Evolutionary conservation across 2,329 filamentous ascomycete genomes (phyloP).

Genomic region (Hypoxylon sp.): DNA sequence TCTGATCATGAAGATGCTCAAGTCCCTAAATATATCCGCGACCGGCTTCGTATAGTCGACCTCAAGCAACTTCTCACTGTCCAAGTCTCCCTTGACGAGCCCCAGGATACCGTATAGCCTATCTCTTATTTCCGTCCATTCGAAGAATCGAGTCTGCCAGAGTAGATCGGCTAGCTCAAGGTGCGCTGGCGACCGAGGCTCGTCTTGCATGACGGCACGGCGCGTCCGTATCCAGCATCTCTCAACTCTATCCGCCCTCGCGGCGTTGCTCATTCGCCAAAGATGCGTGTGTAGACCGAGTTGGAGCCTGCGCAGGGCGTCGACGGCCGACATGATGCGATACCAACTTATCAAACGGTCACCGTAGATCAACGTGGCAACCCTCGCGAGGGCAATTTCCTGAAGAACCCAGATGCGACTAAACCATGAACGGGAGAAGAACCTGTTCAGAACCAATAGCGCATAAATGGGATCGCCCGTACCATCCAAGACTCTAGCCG

Average conservation of each 20-base stretch:
- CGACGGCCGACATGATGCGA: slow-evolving; percentile 8
- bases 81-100: background rate
- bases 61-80: slow-evolving; percentile 19
- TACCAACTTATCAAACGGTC: slow-evolving; percentile 17
- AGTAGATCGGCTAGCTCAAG: slow-evolving; percentile 20
- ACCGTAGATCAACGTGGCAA: slow-evolving; percentile 18
- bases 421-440: slow-evolving; percentile 30
- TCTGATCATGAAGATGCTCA: slow-evolving; percentile 18
- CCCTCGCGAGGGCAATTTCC: slow-evolving; percentile 21
- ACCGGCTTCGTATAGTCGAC: slow-evolving; percentile 28
- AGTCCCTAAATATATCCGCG: slow-evolving; percentile 19
- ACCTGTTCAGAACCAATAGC: slow-evolving; percentile 8
- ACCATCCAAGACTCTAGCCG: slow-evolving; percentile 1
- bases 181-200: background rate
- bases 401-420: slow-evolving; percentile 27
- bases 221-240: slow-evolving; percentile 20
- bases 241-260: slow-evolving; percentile 12
- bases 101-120: slow-evolving; percentile 27
- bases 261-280: slow-evolving; percentile 20
- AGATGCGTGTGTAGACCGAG: slow-evolving; percentile 22
- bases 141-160: slow-evolving; percentile 30
- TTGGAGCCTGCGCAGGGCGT: slow-evolving; percentile 25
- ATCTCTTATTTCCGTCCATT: slow-evolving; percentile 17
- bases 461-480: background rate
- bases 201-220: background rate